phyloP scores from a whole-genome alignment of 225 moss, liverwort and hornwort species.

The Marchantia paleacea region DNA sequence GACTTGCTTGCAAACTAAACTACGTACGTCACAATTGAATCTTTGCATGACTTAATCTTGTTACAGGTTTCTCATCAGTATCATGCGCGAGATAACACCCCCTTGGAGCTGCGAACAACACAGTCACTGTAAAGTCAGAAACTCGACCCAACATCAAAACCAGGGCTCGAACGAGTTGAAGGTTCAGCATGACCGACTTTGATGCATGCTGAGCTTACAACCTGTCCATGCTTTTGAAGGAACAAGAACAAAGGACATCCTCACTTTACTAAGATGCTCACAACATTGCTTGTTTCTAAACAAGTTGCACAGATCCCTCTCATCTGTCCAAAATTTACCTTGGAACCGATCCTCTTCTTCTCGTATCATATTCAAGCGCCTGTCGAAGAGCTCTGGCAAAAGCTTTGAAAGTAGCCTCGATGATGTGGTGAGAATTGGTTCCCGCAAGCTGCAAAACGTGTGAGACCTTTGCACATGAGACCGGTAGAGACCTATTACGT shows the following conservation, averaged over 20 bases:
- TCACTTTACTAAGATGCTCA: too few relatives aligned
- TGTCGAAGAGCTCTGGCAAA: conserved; percentile 79
- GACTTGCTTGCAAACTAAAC: too few relatives aligned
- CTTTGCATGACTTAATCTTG: too few relatives aligned
- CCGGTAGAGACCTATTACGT: not conserved
- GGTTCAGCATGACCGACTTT: too few relatives aligned
- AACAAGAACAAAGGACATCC: too few relatives aligned
- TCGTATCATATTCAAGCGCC: conserved; percentile 69
- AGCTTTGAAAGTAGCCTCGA: conserved; percentile 85
- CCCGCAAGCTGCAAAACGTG: conserved; percentile 59
- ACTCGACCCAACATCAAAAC: not conserved
- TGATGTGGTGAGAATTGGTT: conserved; percentile 72
- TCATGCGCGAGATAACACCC: conserved; percentile 68
- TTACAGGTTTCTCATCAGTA: not conserved
- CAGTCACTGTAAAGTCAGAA: not conserved
- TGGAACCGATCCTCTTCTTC: conserved; percentile 66
- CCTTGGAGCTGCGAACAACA: conserved; percentile 68
- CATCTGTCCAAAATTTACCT: conserved; percentile 33
- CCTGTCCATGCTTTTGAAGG: too few relatives aligned
- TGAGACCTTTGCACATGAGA: not conserved
- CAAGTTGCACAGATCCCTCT: not conserved
- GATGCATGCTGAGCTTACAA: too few relatives aligned
- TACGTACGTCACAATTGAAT: too few relatives aligned
- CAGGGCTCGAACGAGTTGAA: too few relatives aligned
- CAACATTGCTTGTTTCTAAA: too few relatives aligned